A percentile compares a stretch with the other conserved stretches of the same genome.
Conservation (phyloP, 805 yeast species). For the Cyberlindnera americana region DNA sequence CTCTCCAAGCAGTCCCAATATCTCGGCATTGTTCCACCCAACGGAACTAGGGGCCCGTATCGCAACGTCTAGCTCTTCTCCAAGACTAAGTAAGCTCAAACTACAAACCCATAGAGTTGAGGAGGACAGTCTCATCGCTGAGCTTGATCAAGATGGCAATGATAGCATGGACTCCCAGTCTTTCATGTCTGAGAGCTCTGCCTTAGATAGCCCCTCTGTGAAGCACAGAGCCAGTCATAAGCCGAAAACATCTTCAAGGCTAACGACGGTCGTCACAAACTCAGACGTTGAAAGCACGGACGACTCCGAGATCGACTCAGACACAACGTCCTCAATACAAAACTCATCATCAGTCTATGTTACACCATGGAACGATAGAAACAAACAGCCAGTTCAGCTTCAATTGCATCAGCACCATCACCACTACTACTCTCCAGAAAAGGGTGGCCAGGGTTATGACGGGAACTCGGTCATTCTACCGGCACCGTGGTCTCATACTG, state of each 20-base stretch:
- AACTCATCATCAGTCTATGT: constrained; percentile 9
- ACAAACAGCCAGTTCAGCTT: constrained; percentile 22
- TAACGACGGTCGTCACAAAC: constrained; percentile 12
- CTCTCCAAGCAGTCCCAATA: constrained; percentile 3
- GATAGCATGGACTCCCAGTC: not conserved
- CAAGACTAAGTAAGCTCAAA: constrained; percentile 10
- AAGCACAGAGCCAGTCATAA: constrained; percentile 10
- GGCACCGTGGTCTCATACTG: constrained; percentile 52
- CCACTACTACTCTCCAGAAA: constrained; percentile 26
- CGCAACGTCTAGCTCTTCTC: constrained; percentile 21
- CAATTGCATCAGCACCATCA: constrained; percentile 48
- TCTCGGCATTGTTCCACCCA: constrained; percentile 18
- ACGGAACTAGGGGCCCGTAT: constrained; percentile 27
- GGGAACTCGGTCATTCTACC: constrained; percentile 38
- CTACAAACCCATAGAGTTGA: constrained; percentile 10
- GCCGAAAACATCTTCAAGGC: constrained; percentile 17
- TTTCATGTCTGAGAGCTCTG: constrained; percentile 2
- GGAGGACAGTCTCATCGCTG: constrained; percentile 7
- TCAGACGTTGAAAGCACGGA: constrained; percentile 11
- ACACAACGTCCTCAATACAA: constrained; percentile 1
- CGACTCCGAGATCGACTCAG: constrained; percentile 3
- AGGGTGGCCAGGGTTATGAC: constrained; percentile 1
- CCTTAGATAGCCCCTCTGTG: constrained; percentile 7
- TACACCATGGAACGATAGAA: constrained; percentile 18
- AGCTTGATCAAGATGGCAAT: constrained; percentile 2